Evolutionary conservation across 768 basidiomycete genomes (phyloP).

Genomic region (Lyophyllum atratum): DNA sequence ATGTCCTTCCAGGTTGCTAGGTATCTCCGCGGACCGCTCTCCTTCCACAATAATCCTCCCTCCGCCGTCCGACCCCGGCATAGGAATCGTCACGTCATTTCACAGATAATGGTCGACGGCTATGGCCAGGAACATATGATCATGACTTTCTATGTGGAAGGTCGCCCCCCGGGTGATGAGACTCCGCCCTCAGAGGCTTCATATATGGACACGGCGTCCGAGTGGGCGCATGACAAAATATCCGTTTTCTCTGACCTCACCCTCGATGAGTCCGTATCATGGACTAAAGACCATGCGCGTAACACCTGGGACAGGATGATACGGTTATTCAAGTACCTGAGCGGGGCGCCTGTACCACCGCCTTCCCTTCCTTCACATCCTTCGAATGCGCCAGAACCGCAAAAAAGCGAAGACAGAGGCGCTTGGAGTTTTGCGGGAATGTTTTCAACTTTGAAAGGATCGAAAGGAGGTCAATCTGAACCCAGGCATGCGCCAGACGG

Average conservation of each 20-base stretch:
- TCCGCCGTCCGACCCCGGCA: slow-evolving; percentile 76
- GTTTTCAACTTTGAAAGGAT: slow-evolving; percentile 63
- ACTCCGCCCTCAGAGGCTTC: slow-evolving; percentile 37
- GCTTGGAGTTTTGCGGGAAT: slow-evolving; percentile 65
- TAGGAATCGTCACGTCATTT: slow-evolving; percentile 79
- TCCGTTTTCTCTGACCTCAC: slow-evolving; percentile 50
- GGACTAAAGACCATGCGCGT: slow-evolving; percentile 43
- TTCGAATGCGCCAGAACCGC: slow-evolving; percentile 26
- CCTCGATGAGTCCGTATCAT: slow-evolving; percentile 52
- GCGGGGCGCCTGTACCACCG: slow-evolving; percentile 56
- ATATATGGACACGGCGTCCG: slow-evolving; percentile 42
- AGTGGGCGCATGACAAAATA: slow-evolving; percentile 44
- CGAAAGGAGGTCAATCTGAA: slow-evolving; percentile 30
- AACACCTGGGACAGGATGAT: slow-evolving; percentile 51
- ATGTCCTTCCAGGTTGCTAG: slow-evolving; percentile 55
- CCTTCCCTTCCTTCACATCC: slow-evolving; percentile 31
- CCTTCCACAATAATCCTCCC: slow-evolving; percentile 83
- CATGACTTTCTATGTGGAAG: slow-evolving; percentile 80
- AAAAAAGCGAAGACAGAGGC: slow-evolving; percentile 34
- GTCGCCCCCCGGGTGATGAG: slow-evolving; percentile 44
- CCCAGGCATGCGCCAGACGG: slow-evolving; percentile 35
- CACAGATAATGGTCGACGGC: slow-evolving; percentile 73
- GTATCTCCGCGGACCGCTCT: slow-evolving; percentile 66
- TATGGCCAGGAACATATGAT: slow-evolving; percentile 82
- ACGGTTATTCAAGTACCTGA: slow-evolving; percentile 70